Evolutionary conservation across 192 early-diverging fungal species (phyloP), one percentile per base, ranked within the genome.

Genomic region (Lobulomyces angularis): DNA sequence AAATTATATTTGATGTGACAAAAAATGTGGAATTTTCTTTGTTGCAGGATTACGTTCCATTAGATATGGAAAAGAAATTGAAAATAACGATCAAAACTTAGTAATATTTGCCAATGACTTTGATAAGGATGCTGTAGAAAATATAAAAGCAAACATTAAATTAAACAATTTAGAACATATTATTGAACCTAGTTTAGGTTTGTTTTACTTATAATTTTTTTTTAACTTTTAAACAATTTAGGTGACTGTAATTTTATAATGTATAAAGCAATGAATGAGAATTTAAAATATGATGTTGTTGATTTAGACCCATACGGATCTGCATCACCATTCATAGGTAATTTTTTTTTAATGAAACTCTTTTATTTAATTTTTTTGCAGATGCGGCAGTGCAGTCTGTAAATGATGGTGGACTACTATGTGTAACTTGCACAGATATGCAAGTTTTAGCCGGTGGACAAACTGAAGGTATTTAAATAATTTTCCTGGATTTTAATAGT

Each of bases 231-330:
- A 2, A 24, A 20, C 8, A 22, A 14, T 21, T 6, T 23, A n/a
- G 27, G n/a, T 3, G 40, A 34, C n/a, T 53, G 54, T 23, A 40
- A 38, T n/a, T n/a, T n/a, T 16, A 55, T 57, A 27, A 64, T 71
- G 56, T 71, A 61, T 45, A 43, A 59, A 30, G 46, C 62, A 0
- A 27, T 43, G 42, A 16, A 3, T 2, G 29, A 35, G 5, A 43
- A 43, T 8, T 23, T 17, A 18, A 12, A 65, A 24, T 94, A 79
- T 44, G 77, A 88, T 59, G 86, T 96, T 0, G 79, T 94, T 19
- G 92, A 94, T 60, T 58, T 93, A n/a, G 95, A 99, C 59, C 95
- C 95, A 9, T 99, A 97, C 53, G 95, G 95, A 22, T 81, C 87
- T 1, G 92, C 91, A 0, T 71, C 91, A 0, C 92, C 90, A 3